Evolutionary conservation across 2,329 filamentous ascomycete genomes (phyloP), one percentile per base, ranked within the genome.

Genomic region (Ophiostoma tasmaniense): DNA sequence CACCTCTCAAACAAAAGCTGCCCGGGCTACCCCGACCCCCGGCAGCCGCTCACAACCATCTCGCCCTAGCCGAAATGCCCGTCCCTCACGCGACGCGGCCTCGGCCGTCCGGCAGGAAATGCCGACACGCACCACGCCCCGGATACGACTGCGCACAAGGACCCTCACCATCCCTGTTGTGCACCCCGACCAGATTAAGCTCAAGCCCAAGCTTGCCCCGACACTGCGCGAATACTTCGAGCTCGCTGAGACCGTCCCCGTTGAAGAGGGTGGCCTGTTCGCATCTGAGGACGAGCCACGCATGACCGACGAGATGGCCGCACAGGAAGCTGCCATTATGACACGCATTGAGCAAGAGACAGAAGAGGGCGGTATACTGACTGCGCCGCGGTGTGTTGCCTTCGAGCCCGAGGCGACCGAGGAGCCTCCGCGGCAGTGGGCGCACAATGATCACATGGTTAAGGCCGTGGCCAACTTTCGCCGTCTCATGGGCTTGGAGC

Each of bases 401-500:
- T 95, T 91, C 73, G 83, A 88, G 22, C 90, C 91, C 0, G 91
- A 95, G 72, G 82, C 87, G 14, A 81, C 81, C 70, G 88, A 91
- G 69, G 90, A 96, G 74, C 91, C 91, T 0, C 85, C 87, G 0
- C 84, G 85, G 67, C 92, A 95, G 75, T 98, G 92, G 82, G 88
- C 90, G n/a, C 93, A 96, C 73, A 85, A 87, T 75, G 93, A 98
- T 75, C 91, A 98, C 76, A 83, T 98, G 67, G 83, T 90, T 64
- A 89, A 89, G 64, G 93, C 96, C 71, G 89, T 90, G 70, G 76
- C 89, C 14, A 90, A 93, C 73, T 94, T 98, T 74, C 88, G 91
- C 65, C 90, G 88, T 74, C 82, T 98, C 45, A 86, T 98, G 80
- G 79, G 89, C 2, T 86, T 87, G 69, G 95, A 99, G 77, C 90